phyloP scores from a whole-genome alignment of 306 rosid species.

The Prunus armeniaca region DNA sequence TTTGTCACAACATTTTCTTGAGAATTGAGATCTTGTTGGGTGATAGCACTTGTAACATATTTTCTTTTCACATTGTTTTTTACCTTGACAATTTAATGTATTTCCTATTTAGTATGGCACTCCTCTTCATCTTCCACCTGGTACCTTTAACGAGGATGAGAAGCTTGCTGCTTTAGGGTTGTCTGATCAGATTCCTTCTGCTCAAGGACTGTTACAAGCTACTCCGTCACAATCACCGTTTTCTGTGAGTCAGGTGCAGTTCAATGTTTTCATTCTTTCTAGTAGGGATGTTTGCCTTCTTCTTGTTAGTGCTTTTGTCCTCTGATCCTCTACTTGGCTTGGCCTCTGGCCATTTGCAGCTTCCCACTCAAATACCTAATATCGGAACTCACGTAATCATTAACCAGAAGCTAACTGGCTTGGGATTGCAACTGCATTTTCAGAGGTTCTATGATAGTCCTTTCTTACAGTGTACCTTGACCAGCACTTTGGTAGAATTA shows the following conservation, averaged over 20 bases:
- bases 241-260: conserved; percentile 63
- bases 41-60: not conserved
- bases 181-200: conserved; percentile 81
- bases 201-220: conserved; percentile 78
- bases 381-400: conserved; percentile 81
- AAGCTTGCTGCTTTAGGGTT: conserved; percentile 64
- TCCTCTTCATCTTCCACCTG: conserved; percentile 75
- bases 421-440: conserved; percentile 79
- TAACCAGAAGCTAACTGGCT: conserved; percentile 69
- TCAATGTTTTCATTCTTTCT: not conserved
- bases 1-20: conserved; percentile 23
- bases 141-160: conserved; percentile 79
- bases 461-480: conserved; percentile 13
- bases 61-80: not conserved
- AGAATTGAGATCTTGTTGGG: not conserved
- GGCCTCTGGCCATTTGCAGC: conserved; percentile 38
- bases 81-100: not conserved
- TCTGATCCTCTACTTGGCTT: not conserved
- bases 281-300: not conserved
- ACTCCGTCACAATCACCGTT: conserved; percentile 63
- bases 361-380: conserved; percentile 73
- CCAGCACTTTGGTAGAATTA: not conserved
- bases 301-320: not conserved
- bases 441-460: conserved; percentile 51
- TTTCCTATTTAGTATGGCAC: conserved; percentile 53